A percentile compares a stretch with the other conserved stretches of the same genome.
Evolutionary conservation across 2,329 filamentous ascomycete species (phyloP).

Genomic region (Aspergillus neotritici): DNA sequence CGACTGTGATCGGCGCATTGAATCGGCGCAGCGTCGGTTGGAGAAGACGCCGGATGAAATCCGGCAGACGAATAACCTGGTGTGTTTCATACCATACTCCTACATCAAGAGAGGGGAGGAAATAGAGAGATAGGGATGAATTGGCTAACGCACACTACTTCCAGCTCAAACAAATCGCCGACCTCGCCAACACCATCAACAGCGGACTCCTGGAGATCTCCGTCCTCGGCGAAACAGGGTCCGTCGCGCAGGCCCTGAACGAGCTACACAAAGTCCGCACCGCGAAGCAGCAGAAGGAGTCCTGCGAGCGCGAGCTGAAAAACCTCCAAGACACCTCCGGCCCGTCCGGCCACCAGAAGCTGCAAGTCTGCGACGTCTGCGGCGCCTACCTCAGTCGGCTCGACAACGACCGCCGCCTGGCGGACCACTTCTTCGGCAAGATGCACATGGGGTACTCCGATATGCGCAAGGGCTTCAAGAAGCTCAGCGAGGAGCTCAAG

Average conservation of each 20-base stretch:
- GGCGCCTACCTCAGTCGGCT: constrained; percentile 87
- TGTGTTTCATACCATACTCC: constrained; percentile 30
- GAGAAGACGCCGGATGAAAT: constrained; percentile 99
- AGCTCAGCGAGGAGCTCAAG: constrained; percentile 81
- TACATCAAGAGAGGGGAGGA: too few relatives aligned
- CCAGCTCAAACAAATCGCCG: constrained; percentile 74
- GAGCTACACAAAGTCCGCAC: constrained; percentile 83
- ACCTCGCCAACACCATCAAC: constrained; percentile 71
- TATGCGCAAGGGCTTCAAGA: constrained; percentile 90
- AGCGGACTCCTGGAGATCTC: constrained; percentile 79
- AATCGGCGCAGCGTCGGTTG: constrained; percentile 77
- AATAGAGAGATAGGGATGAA: not conserved
- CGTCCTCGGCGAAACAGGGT: constrained; percentile 73
- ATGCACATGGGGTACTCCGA: constrained; percentile 98
- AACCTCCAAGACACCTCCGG: constrained; percentile 85
- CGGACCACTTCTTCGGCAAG: constrained; percentile 98
- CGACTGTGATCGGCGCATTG: constrained; percentile 91
- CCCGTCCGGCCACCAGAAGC: constrained; percentile 90
- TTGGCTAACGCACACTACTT: not conserved
- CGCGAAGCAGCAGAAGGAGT: constrained; percentile 72
- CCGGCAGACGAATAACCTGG: constrained; percentile 80
- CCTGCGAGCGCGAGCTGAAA: constrained; percentile 83
- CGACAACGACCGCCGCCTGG: constrained; percentile 88
- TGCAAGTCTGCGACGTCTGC: constrained; percentile 98
- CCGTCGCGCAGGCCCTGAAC: constrained; percentile 74